phyloP scores from a whole-genome alignment of 2,329 filamentous ascomycete species.

The Truncatella angustata region DNA sequence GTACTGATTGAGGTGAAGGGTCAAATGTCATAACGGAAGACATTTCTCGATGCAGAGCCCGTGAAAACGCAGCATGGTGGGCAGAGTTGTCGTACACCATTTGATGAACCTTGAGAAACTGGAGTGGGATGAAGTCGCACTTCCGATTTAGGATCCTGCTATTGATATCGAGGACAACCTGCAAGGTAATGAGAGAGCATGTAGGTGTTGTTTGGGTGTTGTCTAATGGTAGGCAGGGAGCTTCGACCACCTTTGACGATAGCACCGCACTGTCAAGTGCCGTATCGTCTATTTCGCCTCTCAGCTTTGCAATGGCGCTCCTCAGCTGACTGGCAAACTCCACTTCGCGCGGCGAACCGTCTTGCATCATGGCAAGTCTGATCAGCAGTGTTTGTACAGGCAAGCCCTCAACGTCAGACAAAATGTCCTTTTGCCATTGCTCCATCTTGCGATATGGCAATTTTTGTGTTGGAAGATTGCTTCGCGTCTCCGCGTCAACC shows the following conservation, averaged over 20 bases:
- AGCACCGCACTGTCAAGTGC: not conserved
- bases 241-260: not conserved
- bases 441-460: not conserved
- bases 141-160: not conserved
- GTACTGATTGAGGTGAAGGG: not conserved
- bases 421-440: slow-evolving; percentile 2
- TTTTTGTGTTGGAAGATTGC: not conserved
- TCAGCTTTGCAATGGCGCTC: not conserved
- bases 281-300: not conserved
- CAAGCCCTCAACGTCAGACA: not conserved
- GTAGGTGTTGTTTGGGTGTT: not conserved
- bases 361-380: not conserved
- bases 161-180: slow-evolving; percentile 2
- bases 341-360: not conserved
- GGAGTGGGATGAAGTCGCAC: not conserved
- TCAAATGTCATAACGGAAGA: not conserved
- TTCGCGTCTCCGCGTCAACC: not conserved
- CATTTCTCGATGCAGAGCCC: not conserved
- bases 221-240: not conserved
- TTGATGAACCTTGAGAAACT: slow-evolving; percentile 1
- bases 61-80: not conserved
- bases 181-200: not conserved
- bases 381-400: not conserved
- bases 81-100: not conserved
- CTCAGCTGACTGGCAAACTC: not conserved